Evolutionary conservation across 1,139 yeast species (phyloP).

Genomic region (Debaryomyces sp.): DNA sequence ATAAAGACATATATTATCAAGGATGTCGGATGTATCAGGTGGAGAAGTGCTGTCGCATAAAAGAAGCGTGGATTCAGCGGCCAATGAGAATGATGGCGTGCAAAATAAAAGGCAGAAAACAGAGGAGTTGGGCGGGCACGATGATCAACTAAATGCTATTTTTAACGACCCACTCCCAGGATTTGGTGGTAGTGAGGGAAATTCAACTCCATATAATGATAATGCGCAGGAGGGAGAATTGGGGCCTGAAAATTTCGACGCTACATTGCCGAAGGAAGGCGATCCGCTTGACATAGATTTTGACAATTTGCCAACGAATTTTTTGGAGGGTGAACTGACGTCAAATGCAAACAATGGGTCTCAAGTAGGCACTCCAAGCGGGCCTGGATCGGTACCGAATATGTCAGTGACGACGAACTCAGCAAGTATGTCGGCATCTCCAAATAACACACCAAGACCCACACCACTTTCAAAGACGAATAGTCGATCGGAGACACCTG

Average conservation of each 20-base stretch:
- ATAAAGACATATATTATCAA: not conserved
- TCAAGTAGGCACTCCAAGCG: not conserved
- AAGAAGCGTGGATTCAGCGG: conserved; percentile 7
- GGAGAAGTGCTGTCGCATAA: conserved; percentile 7
- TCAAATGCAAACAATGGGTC: not conserved
- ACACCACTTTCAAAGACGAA: conserved; percentile 1
- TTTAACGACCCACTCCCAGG: conserved; percentile 24
- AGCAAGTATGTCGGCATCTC: conserved; percentile 2
- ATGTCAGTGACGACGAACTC: not conserved
- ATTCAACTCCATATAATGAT: conserved; percentile 1
- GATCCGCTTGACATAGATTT: conserved; percentile 20
- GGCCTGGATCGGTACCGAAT: not conserved
- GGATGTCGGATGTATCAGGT: conserved; percentile 8
- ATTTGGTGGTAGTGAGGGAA: conserved; percentile 10
- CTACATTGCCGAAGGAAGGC: not conserved
- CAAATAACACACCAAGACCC: conserved; percentile 3
- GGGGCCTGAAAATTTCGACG: not conserved
- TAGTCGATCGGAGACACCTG: conserved; percentile 5
- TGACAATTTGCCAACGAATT: conserved; percentile 21
- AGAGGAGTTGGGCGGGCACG: conserved; percentile 13
- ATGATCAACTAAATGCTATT: conserved; percentile 18
- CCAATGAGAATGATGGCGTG: conserved; percentile 9
- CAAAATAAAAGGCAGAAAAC: conserved; percentile 17
- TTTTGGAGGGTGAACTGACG: conserved; percentile 18
- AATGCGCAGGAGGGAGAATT: conserved; percentile 3